Evolutionary conservation across 805 yeast species (phyloP), one percentile per base, ranked within the genome.

Genomic region (Lipomyces sp.): DNA sequence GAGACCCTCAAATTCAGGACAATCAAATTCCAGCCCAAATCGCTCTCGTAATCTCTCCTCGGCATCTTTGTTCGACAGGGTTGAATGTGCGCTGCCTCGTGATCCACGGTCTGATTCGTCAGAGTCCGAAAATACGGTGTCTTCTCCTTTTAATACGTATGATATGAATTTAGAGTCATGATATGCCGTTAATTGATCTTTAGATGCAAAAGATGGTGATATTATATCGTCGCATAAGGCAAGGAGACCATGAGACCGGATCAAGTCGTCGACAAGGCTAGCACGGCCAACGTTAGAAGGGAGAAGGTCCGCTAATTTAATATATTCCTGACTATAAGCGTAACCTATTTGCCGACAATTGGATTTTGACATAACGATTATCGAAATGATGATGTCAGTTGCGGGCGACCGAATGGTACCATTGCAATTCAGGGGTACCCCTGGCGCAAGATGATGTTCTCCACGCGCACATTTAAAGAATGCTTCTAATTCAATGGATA

Each of bases 11-110:
- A 89, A 89, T 0, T 83, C 71, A 0, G 88, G 88, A 73, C 93
- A 89, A 74, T 89, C 95, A 66, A 84, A 84, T 15, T 75, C 75
- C 4, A 89, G 75, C 0, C 90, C 90, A 73, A 64, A 86, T 32
- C 69, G 45, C 34, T 65, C 66, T 10, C 68, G 62, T 10, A 62
- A 54, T 73, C 73, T 69, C 59, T 60, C 59, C 35, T 55, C 66
- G 13, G 8, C 53, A 7, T 54, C 66, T 7, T 39, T 54, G 15
- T 29, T 13, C 7, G 48, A 24, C n/a, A 42, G 7, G 3, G 48
- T 6, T 30, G 60, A 57, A 11, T 50, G 37, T 11, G 54, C 34
- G 24, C n/a, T 29, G 29, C 7, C 2, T 6, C 18, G 34, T 29
- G 57, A 54, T 65, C 60, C 30, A 66, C 73, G 62, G 63, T 70